Evolutionary conservation across 75 land plant species (phyloP).

Genomic region (Cupressus sempervirens): DNA sequence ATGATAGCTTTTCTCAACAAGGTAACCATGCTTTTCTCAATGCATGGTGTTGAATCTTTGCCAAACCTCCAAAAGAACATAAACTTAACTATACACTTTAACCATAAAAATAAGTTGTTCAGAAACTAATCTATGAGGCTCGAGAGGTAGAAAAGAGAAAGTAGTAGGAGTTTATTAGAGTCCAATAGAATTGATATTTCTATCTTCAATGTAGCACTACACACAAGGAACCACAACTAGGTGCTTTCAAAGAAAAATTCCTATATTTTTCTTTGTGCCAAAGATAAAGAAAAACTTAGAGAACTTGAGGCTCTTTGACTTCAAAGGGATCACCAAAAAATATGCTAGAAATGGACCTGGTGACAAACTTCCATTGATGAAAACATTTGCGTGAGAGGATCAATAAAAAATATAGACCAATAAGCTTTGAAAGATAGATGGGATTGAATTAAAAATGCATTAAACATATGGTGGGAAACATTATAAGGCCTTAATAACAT

Average conservation of each 20-base stretch:
- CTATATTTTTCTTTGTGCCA: not conserved
- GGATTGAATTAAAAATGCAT: not conserved
- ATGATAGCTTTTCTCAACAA: not conserved
- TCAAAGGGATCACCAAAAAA: not conserved
- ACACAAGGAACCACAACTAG: not conserved
- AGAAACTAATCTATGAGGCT: not conserved
- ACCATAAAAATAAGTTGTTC: not conserved
- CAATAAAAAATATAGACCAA: not conserved
- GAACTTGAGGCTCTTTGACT: not conserved
- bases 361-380: not conserved
- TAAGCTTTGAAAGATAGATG: not conserved
- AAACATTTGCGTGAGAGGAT: not conserved
- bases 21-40: not conserved
- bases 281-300: not conserved
- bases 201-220: not conserved
- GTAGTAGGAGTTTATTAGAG: not conserved
- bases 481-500: not conserved
- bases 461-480: not conserved
- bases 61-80: constrained; percentile 3
- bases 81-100: not conserved
- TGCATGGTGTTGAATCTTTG: not conserved
- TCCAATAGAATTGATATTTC: not conserved
- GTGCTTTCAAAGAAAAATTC: not conserved
- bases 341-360: not conserved
- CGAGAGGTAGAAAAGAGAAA: not conserved